phyloP scores from a whole-genome alignment of 257 asterid species.

The Nicotiana sylvestris region DNA sequence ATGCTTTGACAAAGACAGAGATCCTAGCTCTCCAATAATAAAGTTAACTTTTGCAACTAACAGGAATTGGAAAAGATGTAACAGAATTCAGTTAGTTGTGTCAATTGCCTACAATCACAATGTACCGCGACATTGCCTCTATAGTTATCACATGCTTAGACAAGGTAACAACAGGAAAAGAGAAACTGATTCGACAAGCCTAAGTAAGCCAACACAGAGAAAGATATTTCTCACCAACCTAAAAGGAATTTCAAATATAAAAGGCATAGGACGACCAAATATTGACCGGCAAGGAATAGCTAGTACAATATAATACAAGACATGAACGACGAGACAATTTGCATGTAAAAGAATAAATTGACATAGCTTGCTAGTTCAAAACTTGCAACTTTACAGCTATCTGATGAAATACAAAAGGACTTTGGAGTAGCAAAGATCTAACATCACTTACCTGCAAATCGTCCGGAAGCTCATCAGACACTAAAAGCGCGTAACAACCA shows the following conservation, averaged over 20 bases:
- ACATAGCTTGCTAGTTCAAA: too few relatives aligned
- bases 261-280: not conserved
- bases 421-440: not conserved
- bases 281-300: not conserved
- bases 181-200: not conserved
- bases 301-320: not conserved
- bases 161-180: not conserved
- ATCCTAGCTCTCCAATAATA: not conserved
- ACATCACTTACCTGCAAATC: conserved; percentile 50
- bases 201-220: not conserved
- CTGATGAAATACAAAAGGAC: not conserved
- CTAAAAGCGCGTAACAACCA: conserved; percentile 84
- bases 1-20: not conserved
- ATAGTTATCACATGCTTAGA: not conserved
- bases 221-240: not conserved
- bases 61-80: not conserved
- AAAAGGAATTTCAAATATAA: not conserved
- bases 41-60: not conserved
- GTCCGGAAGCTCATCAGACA: conserved; percentile 75
- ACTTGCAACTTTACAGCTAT: too few relatives aligned
- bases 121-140: not conserved
- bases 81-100: not conserved
- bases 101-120: not conserved
- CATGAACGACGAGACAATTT: not conserved
- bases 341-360: too few relatives aligned